Base-by-base conservation (phyloP, 2,329 filamentous ascomycete genomes). In the Fusarium gaditjirri region DNA sequence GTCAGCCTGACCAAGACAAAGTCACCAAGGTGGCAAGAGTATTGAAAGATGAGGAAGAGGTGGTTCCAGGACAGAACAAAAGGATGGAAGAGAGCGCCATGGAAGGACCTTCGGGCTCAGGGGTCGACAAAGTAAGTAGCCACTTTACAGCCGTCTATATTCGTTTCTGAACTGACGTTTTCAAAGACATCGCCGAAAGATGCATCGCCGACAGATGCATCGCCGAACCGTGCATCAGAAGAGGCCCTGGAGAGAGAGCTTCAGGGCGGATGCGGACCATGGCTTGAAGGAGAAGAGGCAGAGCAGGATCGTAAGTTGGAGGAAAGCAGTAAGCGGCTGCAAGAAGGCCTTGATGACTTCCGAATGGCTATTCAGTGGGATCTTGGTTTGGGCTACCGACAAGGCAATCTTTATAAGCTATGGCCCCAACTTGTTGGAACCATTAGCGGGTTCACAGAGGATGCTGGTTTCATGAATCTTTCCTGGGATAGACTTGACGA, bases 341-440 rank as follows among this genome's bases (percentile, higher is more conserved):
- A 27, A 5, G 27, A 19, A 4, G 25, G 42, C 27, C 17, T 25
- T 25, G 25, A 19, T 17, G 42, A 27, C 6, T 19, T 27, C 17
- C 25, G 25, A 21, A 5, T 8, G 23, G 25, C 17, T 44, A 4
- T 44, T 21, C 23, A 44, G 17, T 4, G 0, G 16, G 0, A 2
- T 4, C 3, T 27, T 19, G 17, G 42, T 27, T 23, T 44, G 16
- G 42, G 11, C 6, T 6, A 19, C 5, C 42, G 12, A 13, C 13
- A 19, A 27, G 7, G 8, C n/a, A 6, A 13, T 2, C 19, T 55
- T n/a, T 14, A 13, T 16, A 19, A 33, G 21, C 11, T 2, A 2
- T 50, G 56, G 44, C 3, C 2, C 2, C 1, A 9, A 3, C 11
- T 46, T 10, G 3, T 8, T 14, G 8, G 9, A 6, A 1, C 1